phyloP scores from a whole-genome alignment of 805 yeast genomes.

The Suhomyces kilbournensis region DNA sequence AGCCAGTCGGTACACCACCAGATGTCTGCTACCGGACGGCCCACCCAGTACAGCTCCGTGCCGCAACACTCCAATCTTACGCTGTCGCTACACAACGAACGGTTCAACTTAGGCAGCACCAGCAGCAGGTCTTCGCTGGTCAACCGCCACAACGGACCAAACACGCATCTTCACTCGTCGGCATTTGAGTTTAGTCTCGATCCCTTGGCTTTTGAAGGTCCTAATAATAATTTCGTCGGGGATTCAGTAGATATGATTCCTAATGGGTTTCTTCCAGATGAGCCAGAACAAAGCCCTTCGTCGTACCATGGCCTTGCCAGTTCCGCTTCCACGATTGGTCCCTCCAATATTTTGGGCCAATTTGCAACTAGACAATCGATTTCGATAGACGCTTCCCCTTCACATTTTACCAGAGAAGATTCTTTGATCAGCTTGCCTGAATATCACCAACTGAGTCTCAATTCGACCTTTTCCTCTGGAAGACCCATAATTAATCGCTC shows the following conservation, averaged over 20 bases:
- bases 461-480: slow-evolving; percentile 5
- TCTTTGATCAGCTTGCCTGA: slow-evolving; percentile 34
- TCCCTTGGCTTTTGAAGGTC: slow-evolving; percentile 50
- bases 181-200: slow-evolving; percentile 38
- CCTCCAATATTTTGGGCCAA: slow-evolving; percentile 4
- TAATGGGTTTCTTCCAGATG: neutral
- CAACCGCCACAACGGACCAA: neutral
- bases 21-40: neutral
- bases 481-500: slow-evolving; percentile 10
- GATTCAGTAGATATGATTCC: slow-evolving; percentile 1
- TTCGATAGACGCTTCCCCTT: slow-evolving; percentile 17
- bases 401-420: slow-evolving; percentile 20
- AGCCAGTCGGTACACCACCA: neutral
- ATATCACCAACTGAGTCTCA: slow-evolving; percentile 10
- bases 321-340: slow-evolving; percentile 6
- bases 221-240: slow-evolving; percentile 18
- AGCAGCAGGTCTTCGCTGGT: slow-evolving; percentile 1
- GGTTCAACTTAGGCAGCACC: neutral
- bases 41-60: neutral
- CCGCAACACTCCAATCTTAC: slow-evolving; percentile 12
- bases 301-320: neutral
- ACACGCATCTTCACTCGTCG: neutral
- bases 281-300: neutral
- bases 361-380: neutral
- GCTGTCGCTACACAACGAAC: slow-evolving; percentile 16